Conservation (phyloP, 129 eudicot genomes). For the Lonicera japonica region DNA sequence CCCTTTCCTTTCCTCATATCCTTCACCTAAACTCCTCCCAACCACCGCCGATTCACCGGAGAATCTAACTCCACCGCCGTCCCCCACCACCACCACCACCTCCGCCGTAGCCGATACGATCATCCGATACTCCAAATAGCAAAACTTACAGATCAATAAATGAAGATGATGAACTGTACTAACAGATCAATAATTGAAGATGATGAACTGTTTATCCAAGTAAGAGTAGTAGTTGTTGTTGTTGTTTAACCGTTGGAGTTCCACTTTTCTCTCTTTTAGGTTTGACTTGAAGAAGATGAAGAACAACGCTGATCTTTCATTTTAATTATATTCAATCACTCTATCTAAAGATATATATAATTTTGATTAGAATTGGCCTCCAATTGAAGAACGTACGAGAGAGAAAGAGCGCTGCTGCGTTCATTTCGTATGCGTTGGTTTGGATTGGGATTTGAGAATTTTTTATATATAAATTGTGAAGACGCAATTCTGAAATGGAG, state of each 20-base stretch:
- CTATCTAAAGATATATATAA: too few species aligned
- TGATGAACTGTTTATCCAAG: not conserved
- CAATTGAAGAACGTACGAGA: too few species aligned
- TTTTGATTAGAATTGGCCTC: too few species aligned
- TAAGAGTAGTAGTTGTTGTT: not conserved
- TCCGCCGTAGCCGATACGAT: conserved; percentile 58
- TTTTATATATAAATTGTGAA: too few species aligned
- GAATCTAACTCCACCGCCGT: conserved; percentile 28
- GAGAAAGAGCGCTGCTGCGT: too few species aligned
- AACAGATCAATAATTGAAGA: not conserved
- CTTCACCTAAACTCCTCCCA: conserved; percentile 17
- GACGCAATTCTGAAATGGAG: too few species aligned
- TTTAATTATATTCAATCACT: too few species aligned
- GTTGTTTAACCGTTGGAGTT: not conserved
- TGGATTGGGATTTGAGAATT: too few species aligned
- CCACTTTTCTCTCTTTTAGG: not conserved
- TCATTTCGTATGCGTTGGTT: too few species aligned
- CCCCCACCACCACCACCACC: conserved; percentile 33
- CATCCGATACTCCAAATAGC: conserved; percentile 32
- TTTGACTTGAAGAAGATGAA: not conserved
- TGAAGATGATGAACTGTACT: too few species aligned
- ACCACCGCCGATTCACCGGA: conserved; percentile 27
- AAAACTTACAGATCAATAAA: not conserved
- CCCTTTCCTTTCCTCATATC: conserved; percentile 57
- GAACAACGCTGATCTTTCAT: not conserved